phyloP scores from a whole-genome alignment of 495 filamentous ascomycete genomes.

The Penicillium tannophilum region DNA sequence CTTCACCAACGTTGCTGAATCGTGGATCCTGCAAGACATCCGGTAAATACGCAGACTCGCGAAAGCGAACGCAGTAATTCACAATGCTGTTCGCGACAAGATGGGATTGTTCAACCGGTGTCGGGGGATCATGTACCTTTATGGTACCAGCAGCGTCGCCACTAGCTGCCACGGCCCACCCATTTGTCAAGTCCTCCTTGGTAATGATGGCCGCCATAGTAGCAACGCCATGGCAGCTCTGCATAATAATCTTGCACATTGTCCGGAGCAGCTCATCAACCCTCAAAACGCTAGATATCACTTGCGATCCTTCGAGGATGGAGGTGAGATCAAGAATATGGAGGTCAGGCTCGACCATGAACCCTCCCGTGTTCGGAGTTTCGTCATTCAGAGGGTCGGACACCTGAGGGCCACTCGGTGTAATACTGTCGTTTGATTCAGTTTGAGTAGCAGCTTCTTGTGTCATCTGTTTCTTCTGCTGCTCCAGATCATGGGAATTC shows the following conservation, averaged over 20 bases:
- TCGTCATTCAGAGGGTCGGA: neutral
- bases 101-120: constrained; percentile 55
- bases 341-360: constrained; percentile 14
- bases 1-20: constrained; percentile 73
- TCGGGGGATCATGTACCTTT: constrained; percentile 59
- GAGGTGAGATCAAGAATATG: constrained; percentile 84
- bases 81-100: constrained; percentile 74
- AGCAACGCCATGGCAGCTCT: constrained; percentile 75
- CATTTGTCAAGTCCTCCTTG: constrained; percentile 64
- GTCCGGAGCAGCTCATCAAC: constrained; percentile 77
- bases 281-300: constrained; percentile 82
- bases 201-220: constrained; percentile 72
- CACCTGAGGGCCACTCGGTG: neutral
- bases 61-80: constrained; percentile 75
- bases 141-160: constrained; percentile 55
- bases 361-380: neutral
- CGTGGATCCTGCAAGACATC: constrained; percentile 78
- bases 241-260: constrained; percentile 83
- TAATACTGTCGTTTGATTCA: neutral
- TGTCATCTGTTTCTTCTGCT: neutral
- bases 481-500: neutral
- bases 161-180: constrained; percentile 71
- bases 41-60: constrained; percentile 74
- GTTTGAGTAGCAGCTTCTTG: neutral
- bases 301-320: constrained; percentile 82